Base-by-base conservation (phyloP, 148 eudicot species). In the Camellia japonica region DNA sequence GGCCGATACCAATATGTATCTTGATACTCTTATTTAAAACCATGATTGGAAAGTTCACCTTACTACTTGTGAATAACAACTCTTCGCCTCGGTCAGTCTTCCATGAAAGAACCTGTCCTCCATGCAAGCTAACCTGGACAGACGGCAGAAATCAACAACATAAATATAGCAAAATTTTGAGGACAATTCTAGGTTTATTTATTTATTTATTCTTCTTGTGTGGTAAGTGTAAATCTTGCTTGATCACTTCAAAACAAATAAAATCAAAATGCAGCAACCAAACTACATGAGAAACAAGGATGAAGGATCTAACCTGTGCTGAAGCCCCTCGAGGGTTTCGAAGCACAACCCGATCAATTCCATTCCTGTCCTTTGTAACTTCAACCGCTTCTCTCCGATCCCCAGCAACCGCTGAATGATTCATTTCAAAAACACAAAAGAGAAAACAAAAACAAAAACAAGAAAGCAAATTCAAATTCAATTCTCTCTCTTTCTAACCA, bases 91-190 rank as follows among this genome's bases (percentile, higher is more conserved):
- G 84, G 55, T 89, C 93, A 60, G 86, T 91, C 88, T 87, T 94
- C 99, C 99, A 96, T 52, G 99, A 96, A 58, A 94, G 89, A 73
- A 96, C 94, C 80, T 94, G 99, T 54, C 95, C 99, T 49, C 99
- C 99, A 83, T 91, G 88, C 85, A 93, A 85, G 89, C 95, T 93
- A 81, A 94, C 87, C 99, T 96, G 88, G 51, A 82, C 20, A 38
- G 20, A 78, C 59, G 46, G 43, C 68, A 81, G 4, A 54, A 76
- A 63, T 58, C 62, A 56, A 78, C 77, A 81, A 73, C 43, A 80
- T 19, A 75, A 7, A 8, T 6, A 6, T 8, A 55, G 42, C 42
- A 4, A 13, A 71, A 47, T 6, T 49, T 7, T 8, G 7, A 18
- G n/a, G 73, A 69, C 44, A 19, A 69, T 69, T 46, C 3, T 69